Evolutionary conservation across 768 basidiomycete species (phyloP).

Genomic region (Saitozyma podzolica): DNA sequence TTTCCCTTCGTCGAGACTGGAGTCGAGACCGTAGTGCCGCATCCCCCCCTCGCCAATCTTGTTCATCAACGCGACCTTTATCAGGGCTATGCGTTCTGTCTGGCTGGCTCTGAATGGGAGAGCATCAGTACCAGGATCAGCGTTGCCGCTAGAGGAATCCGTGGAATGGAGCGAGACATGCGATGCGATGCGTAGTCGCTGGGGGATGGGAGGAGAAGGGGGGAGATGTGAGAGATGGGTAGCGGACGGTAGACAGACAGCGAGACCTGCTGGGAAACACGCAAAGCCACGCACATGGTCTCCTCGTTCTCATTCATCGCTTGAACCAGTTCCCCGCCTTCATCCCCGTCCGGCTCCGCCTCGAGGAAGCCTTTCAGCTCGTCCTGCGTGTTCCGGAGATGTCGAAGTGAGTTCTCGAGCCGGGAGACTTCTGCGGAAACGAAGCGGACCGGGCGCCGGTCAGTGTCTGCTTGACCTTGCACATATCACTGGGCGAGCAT

Average conservation of each 20-base stretch:
- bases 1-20: background rate
- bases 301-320: slow-evolving; percentile 34
- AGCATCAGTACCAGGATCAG: background rate
- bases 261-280: background rate
- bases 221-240: background rate
- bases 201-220: background rate
- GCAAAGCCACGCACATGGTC: slow-evolving; percentile 34
- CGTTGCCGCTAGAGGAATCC: background rate
- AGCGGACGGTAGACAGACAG: slow-evolving; percentile 2
- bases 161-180: no score
- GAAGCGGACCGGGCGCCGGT: background rate
- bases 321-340: slow-evolving; percentile 16
- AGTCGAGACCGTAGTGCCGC: slow-evolving; percentile 34
- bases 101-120: slow-evolving; percentile 31
- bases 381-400: slow-evolving; percentile 28
- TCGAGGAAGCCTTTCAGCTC: slow-evolving; percentile 24
- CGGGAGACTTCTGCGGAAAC: slow-evolving; percentile 30
- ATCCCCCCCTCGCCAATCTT: slow-evolving; percentile 36
- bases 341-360: slow-evolving; percentile 20
- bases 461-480: background rate
- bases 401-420: slow-evolving; percentile 33
- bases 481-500: no score
- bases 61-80: slow-evolving; percentile 34
- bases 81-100: slow-evolving; percentile 36
- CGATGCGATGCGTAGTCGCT: background rate